Percentiles rank a stretch among this genome's conserved stretches.
Evolutionary conservation across 2,329 filamentous ascomycete species (phyloP).

Genomic region (Fusarium bulbicola): DNA sequence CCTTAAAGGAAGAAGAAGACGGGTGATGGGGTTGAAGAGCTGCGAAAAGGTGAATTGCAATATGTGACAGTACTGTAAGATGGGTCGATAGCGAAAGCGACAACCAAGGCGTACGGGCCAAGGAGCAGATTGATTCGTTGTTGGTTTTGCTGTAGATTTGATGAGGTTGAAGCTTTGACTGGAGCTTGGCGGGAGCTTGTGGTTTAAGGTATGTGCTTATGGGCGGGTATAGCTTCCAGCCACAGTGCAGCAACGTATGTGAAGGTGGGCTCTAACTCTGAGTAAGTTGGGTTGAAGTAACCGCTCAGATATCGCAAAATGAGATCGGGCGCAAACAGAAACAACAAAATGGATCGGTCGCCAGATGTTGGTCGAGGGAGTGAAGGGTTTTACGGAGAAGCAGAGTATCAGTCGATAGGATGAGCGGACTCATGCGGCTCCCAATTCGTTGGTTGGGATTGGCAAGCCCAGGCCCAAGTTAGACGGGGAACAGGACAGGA

Average conservation of each 20-base stretch:
- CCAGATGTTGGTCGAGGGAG: conserved; percentile 33
- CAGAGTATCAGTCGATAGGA: conserved; percentile 42
- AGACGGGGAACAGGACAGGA: conserved; percentile 35
- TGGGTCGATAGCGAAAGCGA: conserved; percentile 26
- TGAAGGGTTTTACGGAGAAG: conserved; percentile 41
- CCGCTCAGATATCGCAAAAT: conserved; percentile 11
- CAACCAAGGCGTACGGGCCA: conserved; percentile 16
- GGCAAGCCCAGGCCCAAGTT: conserved; percentile 26
- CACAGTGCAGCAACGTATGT: conserved; percentile 25
- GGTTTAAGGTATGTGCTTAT: neutral
- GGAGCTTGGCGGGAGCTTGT: conserved; percentile 19
- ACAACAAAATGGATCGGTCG: conserved; percentile 11
- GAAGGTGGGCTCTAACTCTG: neutral
- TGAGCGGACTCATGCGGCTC: conserved; percentile 41
- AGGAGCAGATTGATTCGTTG: conserved; percentile 20
- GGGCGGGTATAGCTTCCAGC: conserved; percentile 1
- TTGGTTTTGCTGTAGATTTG: conserved; percentile 27
- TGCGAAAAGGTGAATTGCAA: conserved; percentile 16
- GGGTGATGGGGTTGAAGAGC: conserved; percentile 16
- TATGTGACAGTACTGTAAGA: conserved; percentile 22
- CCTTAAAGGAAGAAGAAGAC: conserved; percentile 20
- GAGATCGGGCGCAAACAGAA: conserved; percentile 20
- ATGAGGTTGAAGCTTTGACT: conserved; percentile 38
- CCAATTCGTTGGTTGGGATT: conserved; percentile 41
- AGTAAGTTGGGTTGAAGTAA: neutral